Base-by-base conservation (phyloP, 306 rosid species). In the Hippophae rhamnoides region DNA sequence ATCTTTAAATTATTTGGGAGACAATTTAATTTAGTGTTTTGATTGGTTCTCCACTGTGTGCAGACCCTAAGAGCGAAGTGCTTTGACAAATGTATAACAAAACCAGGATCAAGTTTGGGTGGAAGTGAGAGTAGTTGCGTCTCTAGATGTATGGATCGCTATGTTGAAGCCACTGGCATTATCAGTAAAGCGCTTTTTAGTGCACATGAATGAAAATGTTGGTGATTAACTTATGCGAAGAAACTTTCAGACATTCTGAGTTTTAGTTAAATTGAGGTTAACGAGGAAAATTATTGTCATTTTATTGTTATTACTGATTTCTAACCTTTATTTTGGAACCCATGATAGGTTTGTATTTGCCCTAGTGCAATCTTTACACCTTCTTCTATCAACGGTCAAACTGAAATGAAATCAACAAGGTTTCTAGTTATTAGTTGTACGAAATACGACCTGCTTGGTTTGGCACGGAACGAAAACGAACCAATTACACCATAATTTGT, bases 131-230 rank as follows among this genome's bases (percentile, higher is more conserved):
- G 94, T 72, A 93, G 97, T 67, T 93, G 99, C 75, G 54, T 88
- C 74, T 88, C 94, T 43, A 80, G 97, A 74, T 93, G 99, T 38
- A 77, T 93, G 62, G 99, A 93, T 61, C 95, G 99, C 79, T 93
- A 86, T 63, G 79, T 93, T 13, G 99, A 93, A 79, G 99, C 99
- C 52, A 93, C 99, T 5, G 87, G 95, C 64, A 82, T 93, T 52
- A 69, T 93, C 66, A 86, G 90, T 79, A 86, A 71, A 72, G 70
- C 99, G 5, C 74, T 93, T 41, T 79, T 88, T 66, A 76, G 84
- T 23, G 78, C 78, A 59, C 87, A 64, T 41, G 83, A 72, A 11
- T 92, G 69, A 78, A 66, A 27, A 38, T 57, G 54, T 12, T 6
- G 48, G 26, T 13, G 38, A 31, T 7, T n/a, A 53, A 41, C 47